A percentile compares a stretch with the other conserved stretches of the same genome.
Conservation (phyloP, 2,329 filamentous ascomycete species). For the Cytospora schulzeri region DNA sequence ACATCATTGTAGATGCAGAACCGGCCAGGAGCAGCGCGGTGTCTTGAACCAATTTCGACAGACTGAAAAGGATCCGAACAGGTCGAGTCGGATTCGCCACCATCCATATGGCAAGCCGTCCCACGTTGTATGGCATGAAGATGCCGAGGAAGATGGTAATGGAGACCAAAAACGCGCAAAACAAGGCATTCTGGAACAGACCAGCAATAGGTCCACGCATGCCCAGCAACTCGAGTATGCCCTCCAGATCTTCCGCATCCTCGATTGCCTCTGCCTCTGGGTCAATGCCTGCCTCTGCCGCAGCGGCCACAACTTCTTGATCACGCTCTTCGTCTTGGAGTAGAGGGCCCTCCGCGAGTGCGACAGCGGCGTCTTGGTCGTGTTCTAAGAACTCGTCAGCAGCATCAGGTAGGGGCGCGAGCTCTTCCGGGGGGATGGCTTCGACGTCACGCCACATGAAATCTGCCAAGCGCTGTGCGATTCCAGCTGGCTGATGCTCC, state of each 20-base stretch:
- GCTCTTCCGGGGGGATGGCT: conserved; percentile 55
- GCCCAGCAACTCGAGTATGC: conserved; percentile 91
- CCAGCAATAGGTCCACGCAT: conserved; percentile 92
- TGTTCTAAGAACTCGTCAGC: conserved; percentile 42
- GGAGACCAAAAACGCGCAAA: conserved; percentile 87
- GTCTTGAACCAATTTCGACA: conserved; percentile 82
- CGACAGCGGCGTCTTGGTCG: conserved; percentile 36
- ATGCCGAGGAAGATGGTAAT: conserved; percentile 84
- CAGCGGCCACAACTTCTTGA: conserved; percentile 64
- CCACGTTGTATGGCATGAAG: conserved; percentile 89
- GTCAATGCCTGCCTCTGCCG: conserved; percentile 70
- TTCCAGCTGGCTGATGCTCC: conserved; percentile 38
- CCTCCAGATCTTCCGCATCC: conserved; percentile 92
- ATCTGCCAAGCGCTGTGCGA: conserved; percentile 52
- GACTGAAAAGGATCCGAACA: conserved; percentile 69
- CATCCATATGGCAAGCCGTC: conserved; percentile 79
- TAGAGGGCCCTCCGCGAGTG: conserved; percentile 32
- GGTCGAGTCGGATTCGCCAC: conserved; percentile 79
- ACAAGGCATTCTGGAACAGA: conserved; percentile 91
- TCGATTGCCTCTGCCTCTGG: conserved; percentile 75
- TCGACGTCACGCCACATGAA: conserved; percentile 66
- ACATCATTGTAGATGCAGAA: conserved; percentile 45
- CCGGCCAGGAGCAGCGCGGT: conserved; percentile 67
- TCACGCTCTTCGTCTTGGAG: conserved; percentile 46
- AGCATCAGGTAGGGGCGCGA: conserved; percentile 42